A percentile compares a stretch with the other conserved stretches of the same genome.
Conservation (phyloP, 2,329 filamentous ascomycete genomes). For the Aspergillus persii region DNA sequence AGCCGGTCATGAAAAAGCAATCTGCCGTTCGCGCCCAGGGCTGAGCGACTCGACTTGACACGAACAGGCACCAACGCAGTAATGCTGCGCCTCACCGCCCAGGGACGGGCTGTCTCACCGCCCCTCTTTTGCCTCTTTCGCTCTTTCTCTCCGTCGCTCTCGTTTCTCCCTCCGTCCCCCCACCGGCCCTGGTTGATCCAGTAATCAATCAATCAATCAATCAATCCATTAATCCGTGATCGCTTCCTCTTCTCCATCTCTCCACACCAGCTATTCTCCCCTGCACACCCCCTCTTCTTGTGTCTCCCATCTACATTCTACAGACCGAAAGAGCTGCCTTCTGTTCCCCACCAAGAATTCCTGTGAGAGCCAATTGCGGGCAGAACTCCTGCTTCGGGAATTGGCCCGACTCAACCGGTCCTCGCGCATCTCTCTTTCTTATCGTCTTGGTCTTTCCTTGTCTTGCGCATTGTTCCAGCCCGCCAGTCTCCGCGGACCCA, state of each 20-base stretch:
- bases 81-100: neutral
- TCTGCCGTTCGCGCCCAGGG: neutral
- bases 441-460: neutral
- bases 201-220: neutral
- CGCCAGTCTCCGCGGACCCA: slow-evolving; percentile 16
- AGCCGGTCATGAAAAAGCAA: neutral
- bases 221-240: neutral
- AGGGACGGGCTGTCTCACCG: neutral
- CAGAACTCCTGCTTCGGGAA: neutral
- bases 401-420: neutral
- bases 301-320: neutral
- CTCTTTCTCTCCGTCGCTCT: neutral
- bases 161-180: neutral
- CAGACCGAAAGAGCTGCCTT: neutral
- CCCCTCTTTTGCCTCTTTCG: neutral
- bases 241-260: neutral
- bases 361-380: neutral
- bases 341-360: neutral
- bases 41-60: too few relatives aligned
- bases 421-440: slow-evolving; percentile 1
- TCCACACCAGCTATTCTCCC: neutral
- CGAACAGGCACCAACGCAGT: neutral
- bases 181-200: neutral
- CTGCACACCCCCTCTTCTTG: neutral
- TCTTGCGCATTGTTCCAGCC: slow-evolving; percentile 12